Base-by-base conservation (phyloP, 2,329 filamentous ascomycete species). In the Alternaria gansuensis region DNA sequence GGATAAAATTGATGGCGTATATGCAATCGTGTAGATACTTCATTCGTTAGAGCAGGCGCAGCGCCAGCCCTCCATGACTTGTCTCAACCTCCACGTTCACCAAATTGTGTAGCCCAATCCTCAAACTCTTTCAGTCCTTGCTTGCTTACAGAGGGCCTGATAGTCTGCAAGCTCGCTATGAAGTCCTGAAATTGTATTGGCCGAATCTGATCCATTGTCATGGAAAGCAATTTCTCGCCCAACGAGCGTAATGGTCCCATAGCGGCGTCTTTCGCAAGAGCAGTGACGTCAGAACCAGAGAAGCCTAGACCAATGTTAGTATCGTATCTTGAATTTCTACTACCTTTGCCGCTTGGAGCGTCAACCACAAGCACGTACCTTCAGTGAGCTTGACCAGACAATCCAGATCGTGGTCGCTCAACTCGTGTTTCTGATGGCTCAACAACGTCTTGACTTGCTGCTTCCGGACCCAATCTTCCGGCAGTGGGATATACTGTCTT, bases 231-330 rank as follows among this genome's bases (percentile, higher is more conserved):
- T 39, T 90, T 92, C 75, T 98, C 95, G 26, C 95, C 95, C 2
- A 98, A 82, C 52, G 92, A 94, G 31, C 95, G 87, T 11, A 99
- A 82, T 0, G 95, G 95, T 0, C 95, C 94, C 95, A 99, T 99
- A 3, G 95, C 95, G 8, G 95, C 95, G 75, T 99, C 95, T 79
- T 99, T 99, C 7, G 95, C 95, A 8, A 99, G 82, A 1, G 95
- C 93, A 23, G 95, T 98, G 65, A 99, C 97, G 72, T 99, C 95
- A 2, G 93, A 97, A 43, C 95, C 95, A 8, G 93, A 97, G 79
- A 97, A 99, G n/a, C 93, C 93, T 97, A 13, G 4, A n/a, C 10
- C 2, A 3, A 21, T 23, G 31, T 60, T 24, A 64, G 44, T 40
- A 13, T 53, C n/a, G 26, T 33, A 5, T 21, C 26, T 14, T 10